Evolutionary conservation across 805 yeast genomes (phyloP).

Genomic region (Cyberlindnera mississippiensis): DNA sequence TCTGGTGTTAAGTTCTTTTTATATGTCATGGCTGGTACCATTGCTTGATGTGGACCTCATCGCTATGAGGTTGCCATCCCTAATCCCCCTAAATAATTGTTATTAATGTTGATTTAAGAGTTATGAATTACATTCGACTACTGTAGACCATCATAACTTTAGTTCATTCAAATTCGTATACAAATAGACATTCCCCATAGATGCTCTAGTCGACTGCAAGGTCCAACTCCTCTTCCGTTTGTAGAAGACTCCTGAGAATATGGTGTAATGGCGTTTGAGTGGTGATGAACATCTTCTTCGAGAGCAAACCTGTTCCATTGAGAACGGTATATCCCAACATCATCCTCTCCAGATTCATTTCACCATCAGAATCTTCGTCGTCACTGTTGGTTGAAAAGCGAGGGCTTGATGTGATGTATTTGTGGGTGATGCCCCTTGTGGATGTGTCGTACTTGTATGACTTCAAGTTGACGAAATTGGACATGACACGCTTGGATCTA

Average conservation of each 20-base stretch:
- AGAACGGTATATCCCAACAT: slow-evolving; percentile 2
- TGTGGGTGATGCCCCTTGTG: no score
- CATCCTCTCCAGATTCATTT: slow-evolving; percentile 3
- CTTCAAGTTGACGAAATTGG: slow-evolving; percentile 17
- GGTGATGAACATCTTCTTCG: background rate
- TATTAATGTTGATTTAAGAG: no score
- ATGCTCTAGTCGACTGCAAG: background rate
- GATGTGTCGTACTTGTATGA: slow-evolving; percentile 7
- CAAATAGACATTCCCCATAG: no score
- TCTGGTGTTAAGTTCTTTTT: slow-evolving; percentile 52
- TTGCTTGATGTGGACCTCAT: no score
- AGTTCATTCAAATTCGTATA: no score
- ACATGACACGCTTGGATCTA: slow-evolving; percentile 11
- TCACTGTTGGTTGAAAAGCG: slow-evolving; percentile 8
- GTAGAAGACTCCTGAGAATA: background rate
- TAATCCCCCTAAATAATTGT: no score
- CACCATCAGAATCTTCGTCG: slow-evolving; percentile 8
- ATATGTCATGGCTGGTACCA: background rate
- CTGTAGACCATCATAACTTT: no score
- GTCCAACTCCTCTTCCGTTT: background rate
- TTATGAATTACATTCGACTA: no score
- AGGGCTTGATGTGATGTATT: no score
- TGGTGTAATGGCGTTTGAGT: background rate
- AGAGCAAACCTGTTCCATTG: slow-evolving; percentile 2
- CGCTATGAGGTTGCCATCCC: no score